Base-by-base conservation (phyloP, 2,329 filamentous ascomycete genomes). In the Colletotrichum somersetense region DNA sequence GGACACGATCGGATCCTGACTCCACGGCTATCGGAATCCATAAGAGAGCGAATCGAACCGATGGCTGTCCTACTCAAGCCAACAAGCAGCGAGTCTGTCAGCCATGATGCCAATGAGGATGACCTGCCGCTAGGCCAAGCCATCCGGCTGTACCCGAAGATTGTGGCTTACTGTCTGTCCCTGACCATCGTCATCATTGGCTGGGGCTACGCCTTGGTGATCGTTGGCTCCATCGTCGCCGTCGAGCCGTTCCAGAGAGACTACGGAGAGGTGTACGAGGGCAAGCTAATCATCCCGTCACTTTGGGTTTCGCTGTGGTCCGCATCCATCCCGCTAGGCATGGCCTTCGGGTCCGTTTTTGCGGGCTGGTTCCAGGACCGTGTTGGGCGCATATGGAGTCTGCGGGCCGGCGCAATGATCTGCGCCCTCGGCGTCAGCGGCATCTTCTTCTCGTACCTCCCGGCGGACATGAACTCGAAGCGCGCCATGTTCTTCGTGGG, bases 271-370 rank as follows among this genome's bases (percentile, higher is more conserved):
- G 46, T 69, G 11, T 75, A 75, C 8, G 55, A 78, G 2, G 79
- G 75, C 1, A 59, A 75, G 2, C 62, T 66, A 67, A 77, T 77
- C 0, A 78, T 79, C 1, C 78, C 79, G 0, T 74, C 74, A 0
- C 67, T 75, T 0, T 80, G 79, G 79, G 67, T 80, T 0, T 77
- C 78, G 0, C 44, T 80, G 0, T 80, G 79, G 79, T 69, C 76
- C 2, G 76, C 75, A 0, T 66, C 76, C 2, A 75, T 74, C 0
- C 77, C 78, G 0, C 67, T 75, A 1, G 77, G 78, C 33, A 74
- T 76, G 42, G 77, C 76, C 0, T 14, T 77, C 0, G 79, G 79
- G 16, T 75, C 77, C 3, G 1, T 79, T 0, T 40, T 76, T 6
- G 78, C 75, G 0, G 79, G 79, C 7, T 80, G 76, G 77, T 58